phyloP scores from a whole-genome alignment of 306 rosid species.

The Bauhinia variegata region DNA sequence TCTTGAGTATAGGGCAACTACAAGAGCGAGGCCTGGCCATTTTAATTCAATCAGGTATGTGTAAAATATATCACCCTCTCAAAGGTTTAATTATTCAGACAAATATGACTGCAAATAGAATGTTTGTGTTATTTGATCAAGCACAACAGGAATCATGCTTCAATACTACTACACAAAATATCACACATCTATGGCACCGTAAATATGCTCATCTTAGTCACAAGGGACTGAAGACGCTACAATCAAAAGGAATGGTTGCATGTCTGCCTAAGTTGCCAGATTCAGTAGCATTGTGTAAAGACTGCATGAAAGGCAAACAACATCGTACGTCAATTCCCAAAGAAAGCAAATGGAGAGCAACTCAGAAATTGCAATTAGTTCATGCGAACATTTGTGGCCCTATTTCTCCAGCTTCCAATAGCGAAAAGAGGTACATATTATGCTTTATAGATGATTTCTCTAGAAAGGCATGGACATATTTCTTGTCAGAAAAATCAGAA shows the following conservation, averaged over 20 bases:
- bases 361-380: no score
- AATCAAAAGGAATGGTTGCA: neutral
- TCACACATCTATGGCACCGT: no score
- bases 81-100: neutral
- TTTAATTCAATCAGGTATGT: no score
- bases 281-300: neutral
- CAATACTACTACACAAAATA: neutral
- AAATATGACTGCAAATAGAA: neutral
- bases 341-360: neutral
- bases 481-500: neutral
- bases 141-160: neutral
- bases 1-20: no score
- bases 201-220: neutral
- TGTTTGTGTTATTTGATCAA: neutral
- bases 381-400: no score
- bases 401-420: neutral
- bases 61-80: constrained; percentile 6
- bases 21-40: no score
- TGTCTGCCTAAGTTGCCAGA: neutral
- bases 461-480: neutral
- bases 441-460: neutral
- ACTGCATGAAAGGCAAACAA: neutral
- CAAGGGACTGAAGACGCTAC: neutral
- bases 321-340: neutral
- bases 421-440: neutral